Evolutionary conservation across 192 early-diverging fungal species (phyloP).

Genomic region (Mortierella hygrophila): DNA sequence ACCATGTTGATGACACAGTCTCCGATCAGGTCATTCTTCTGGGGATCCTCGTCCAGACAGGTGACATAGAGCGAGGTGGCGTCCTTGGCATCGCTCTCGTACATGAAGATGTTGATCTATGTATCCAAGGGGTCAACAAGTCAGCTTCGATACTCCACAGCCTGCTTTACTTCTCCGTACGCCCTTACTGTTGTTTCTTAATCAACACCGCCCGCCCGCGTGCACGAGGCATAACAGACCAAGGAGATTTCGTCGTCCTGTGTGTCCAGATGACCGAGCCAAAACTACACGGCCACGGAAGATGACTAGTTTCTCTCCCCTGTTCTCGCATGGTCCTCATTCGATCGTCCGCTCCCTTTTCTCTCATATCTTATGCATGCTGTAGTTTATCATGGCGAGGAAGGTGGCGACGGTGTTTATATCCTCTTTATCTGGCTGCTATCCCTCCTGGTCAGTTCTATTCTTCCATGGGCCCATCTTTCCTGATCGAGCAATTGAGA

Average conservation of each 20-base stretch:
- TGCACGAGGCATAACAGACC: conserved; percentile 9
- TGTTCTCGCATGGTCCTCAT: background rate
- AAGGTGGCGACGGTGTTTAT: background rate
- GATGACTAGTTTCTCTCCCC: background rate
- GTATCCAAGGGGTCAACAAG: background rate
- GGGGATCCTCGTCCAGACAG: conserved; percentile 64
- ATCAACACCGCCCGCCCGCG: background rate
- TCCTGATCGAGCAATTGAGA: background rate
- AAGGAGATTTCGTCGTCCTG: background rate
- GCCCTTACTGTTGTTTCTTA: background rate
- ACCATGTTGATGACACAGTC: conserved; percentile 64
- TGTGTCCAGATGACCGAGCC: background rate
- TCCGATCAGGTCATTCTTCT: conserved; percentile 66
- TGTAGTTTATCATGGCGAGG: background rate
- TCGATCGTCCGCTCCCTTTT: background rate
- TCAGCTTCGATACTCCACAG: background rate
- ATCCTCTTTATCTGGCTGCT: background rate
- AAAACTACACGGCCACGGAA: background rate
- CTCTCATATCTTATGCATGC: background rate
- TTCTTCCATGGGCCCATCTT: background rate
- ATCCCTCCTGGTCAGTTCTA: background rate
- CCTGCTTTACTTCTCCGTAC: background rate
- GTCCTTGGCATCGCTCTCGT: conserved; percentile 60
- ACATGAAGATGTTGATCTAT: conserved; percentile 61
- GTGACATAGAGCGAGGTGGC: conserved; percentile 54